Evolutionary conservation across 805 yeast species (phyloP), one percentile per base, ranked within the genome.

Genomic region (Candida hispaniensis): DNA sequence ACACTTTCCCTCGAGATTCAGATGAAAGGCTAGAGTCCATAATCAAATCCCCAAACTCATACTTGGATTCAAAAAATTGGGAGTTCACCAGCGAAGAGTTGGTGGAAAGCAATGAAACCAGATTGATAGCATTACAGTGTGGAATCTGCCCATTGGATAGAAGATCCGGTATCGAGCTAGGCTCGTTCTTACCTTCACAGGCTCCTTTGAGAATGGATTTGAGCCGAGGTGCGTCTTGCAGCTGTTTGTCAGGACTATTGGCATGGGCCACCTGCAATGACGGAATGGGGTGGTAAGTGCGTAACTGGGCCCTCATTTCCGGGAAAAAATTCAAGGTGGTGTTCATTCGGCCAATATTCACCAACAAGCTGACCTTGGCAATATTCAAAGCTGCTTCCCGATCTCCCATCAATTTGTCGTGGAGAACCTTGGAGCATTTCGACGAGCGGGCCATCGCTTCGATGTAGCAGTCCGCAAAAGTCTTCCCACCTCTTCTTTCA

Each of bases 261-360:
- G 64, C 69, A 11, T 77, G 66, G 40, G 70, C 72, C 3, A 78
- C 73, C 53, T 88, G 96, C 26, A 88, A 62, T 7, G 85, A 73
- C 1, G 98, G 98, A 19, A 88, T 82, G 8, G 94, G 79, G 58
- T 88, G 96, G 52, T 80, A 88, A 0, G 96, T 86, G 49, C 98
- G 67, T 43, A 88, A 65, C 45, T 85, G 88, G 0, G 94, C 82
- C 47, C 83, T 77, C 97, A 88, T 88, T 50, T 85, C 96, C 14
- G 93, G 82, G 39, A 83, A 94, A 52, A 88, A 61, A 58, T 88
- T 88, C 34, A 88, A 76, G 2, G 97, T 88, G 2, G 98, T 88
- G 60, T 88, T 88, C 74, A 88, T 73, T 43, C 96, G 66, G 7
- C 97, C 97, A 38, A 86, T 73, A 51, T 88, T 88, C 11, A 88